Conservation (phyloP, 768 basidiomycete genomes). For the Artomyces pyxidatus region DNA sequence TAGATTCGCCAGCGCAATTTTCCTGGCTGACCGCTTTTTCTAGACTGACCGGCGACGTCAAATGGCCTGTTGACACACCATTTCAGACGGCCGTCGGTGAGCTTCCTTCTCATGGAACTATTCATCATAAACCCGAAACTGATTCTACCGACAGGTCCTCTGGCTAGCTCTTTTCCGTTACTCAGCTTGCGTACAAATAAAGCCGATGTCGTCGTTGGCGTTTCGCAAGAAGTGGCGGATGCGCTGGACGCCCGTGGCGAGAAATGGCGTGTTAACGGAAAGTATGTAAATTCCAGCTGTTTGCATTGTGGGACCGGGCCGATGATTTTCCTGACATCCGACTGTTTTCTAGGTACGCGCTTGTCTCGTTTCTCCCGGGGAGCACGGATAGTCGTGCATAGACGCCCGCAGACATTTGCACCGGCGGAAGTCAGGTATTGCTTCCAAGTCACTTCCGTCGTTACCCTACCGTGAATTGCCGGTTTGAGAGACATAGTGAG, state of each 20-base stretch:
- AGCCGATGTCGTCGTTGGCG: constrained; percentile 87
- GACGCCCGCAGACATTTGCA: too few species aligned
- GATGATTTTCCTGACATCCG: too few species aligned
- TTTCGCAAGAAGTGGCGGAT: constrained; percentile 61
- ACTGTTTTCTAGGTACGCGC: too few species aligned
- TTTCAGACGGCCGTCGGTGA: constrained; percentile 68
- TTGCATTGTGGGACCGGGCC: too few species aligned
- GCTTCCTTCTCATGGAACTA: constrained; percentile 7
- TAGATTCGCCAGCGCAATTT: constrained; percentile 1
- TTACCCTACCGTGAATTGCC: too few species aligned
- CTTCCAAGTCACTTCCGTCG: too few species aligned
- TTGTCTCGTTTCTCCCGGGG: too few species aligned
- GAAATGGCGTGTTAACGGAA: constrained; percentile 76
- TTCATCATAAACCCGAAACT: neutral
- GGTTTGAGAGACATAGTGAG: too few species aligned
- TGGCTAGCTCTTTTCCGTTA: constrained; percentile 72
- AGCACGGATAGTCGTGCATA: too few species aligned
- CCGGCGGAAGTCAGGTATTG: too few species aligned
- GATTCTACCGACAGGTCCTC: constrained; percentile 51
- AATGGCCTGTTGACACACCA: constrained; percentile 77
- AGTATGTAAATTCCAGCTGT: constrained; percentile 34
- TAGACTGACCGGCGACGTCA: constrained; percentile 82
- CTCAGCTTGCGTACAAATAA: constrained; percentile 90
- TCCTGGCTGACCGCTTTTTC: neutral
- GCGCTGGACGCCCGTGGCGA: constrained; percentile 54